Evolutionary conservation across 2,329 filamentous ascomycete genomes (phyloP), one percentile per base, ranked within the genome.

Genomic region (Xylaria sp.): DNA sequence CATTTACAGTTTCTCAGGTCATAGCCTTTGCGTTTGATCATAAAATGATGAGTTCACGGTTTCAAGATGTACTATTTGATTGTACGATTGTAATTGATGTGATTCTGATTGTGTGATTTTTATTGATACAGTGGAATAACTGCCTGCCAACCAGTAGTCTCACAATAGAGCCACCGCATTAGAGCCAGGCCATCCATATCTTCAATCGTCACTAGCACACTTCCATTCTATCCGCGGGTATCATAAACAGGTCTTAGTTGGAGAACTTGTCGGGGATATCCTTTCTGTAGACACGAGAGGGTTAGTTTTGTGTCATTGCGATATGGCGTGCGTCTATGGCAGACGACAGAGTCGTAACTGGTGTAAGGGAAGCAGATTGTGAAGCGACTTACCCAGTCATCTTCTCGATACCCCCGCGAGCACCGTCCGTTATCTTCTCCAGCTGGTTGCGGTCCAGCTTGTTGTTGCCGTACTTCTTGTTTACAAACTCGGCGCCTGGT

Each of bases 351-450:
- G 15, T 37, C n/a, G 18, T 37, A 28, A 7, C 7, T 37, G 10
- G 32, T 37, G 34, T 37, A 10, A 1, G 23, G 20, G 1, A 12
- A 9, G 15, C 2, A 1, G 15, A 23, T 20, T 5, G 15, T 32
- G 8, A 15, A 48, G 62, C 5, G 12, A 34, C 76, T 57, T 75
- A 81, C 79, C 80, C 81, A 50, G 81, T 81, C 2, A 72, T 44
- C 76, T 82, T 82, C 76, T 83, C 81, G 67, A 79, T 81, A 23
- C 72, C 66, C 15, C 69, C 64, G 34, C 81, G 79, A 0, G 67
- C 72, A 71, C 75, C 76, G 62, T 79, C 76, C 51, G 76, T 76
- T 28, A 71, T 73, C 51, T 74, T 70, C 69, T 74, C 75, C 48
- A 78, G 69, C 71, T 80, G 69, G n/a, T 62, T 20, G 25, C 66